These are phyloP conservation scores for Pseudophaeomoniella oleicola DNA, from an alignment of 2,329 filamentous ascomycete species.

Conservation along the genomic window DNA sequence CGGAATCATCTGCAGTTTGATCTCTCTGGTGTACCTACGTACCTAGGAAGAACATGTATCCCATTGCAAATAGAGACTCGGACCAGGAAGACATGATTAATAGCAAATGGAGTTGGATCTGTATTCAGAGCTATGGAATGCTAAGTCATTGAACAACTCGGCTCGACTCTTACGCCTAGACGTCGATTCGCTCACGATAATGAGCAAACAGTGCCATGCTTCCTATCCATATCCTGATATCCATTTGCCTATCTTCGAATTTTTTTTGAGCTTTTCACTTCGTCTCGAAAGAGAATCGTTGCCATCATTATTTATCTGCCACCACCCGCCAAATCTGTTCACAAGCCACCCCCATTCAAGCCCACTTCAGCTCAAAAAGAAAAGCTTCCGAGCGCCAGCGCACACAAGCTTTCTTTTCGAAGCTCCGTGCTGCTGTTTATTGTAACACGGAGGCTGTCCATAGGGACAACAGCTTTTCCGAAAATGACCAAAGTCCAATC, in stretches of 20 bases:
- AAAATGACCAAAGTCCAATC: neutral
- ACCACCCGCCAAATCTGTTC: neutral
- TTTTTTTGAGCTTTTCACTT: neutral
- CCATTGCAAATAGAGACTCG: no score
- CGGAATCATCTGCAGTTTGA: no score
- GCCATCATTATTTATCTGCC: neutral
- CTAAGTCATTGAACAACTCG: no score
- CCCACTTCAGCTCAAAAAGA: neutral
- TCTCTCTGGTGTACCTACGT: no score
- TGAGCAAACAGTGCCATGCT: no score
- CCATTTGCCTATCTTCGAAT: neutral
- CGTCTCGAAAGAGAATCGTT: neutral
- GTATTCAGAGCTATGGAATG: no score
- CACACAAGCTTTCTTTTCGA: neutral
- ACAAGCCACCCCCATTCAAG: neutral
- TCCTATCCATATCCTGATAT: neutral
- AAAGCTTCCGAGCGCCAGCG: neutral
- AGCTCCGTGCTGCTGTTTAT: neutral
- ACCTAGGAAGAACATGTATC: no score
- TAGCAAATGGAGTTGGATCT: no score
- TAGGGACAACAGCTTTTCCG: neutral
- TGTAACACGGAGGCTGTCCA: neutral
- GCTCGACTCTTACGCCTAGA: no score
- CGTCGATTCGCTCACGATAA: no score
- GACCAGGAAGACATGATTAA: no score